Conservation (phyloP, 169 alveolate genomes). For the Cryptosporidium sp. region DNA sequence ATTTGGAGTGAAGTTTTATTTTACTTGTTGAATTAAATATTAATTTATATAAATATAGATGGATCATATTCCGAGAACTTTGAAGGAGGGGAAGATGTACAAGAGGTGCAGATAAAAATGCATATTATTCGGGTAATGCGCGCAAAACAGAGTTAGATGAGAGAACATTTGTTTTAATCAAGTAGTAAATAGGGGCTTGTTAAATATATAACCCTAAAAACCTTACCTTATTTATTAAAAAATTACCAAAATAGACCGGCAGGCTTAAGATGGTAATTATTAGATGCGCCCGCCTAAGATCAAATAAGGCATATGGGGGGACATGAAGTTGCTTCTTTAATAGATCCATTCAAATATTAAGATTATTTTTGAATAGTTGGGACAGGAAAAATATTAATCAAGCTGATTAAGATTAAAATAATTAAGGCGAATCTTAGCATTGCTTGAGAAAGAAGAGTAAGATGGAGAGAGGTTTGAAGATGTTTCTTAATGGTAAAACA, state of each 20-base stretch:
- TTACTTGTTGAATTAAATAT: background rate
- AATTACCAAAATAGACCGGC: slow-evolving; percentile 1
- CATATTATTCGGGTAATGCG: background rate
- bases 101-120: background rate
- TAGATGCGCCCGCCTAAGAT: slow-evolving; percentile 75
- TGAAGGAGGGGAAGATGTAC: background rate
- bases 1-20: too few relatives aligned
- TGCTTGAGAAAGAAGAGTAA: slow-evolving; percentile 50
- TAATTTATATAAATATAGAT: too few relatives aligned
- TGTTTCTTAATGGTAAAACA: slow-evolving; percentile 25
- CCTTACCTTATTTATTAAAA: background rate
- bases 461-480: slow-evolving; percentile 56
- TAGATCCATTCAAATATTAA: slow-evolving; percentile 42
- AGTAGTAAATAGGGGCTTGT: background rate
- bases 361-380: slow-evolving; percentile 44
- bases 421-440: slow-evolving; percentile 47
- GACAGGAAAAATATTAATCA: slow-evolving; percentile 62
- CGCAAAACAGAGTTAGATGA: background rate
- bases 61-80: background rate
- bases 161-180: too few relatives aligned
- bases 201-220: background rate
- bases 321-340: slow-evolving; percentile 17
- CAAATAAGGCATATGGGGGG: slow-evolving; percentile 55
- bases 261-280: slow-evolving; percentile 12
- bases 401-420: slow-evolving; percentile 45